Evolutionary conservation across 1,284 basidiomycete species (phyloP), one percentile per base, ranked within the genome.

Genomic region (Melanopsichium pennsylvanicum): DNA sequence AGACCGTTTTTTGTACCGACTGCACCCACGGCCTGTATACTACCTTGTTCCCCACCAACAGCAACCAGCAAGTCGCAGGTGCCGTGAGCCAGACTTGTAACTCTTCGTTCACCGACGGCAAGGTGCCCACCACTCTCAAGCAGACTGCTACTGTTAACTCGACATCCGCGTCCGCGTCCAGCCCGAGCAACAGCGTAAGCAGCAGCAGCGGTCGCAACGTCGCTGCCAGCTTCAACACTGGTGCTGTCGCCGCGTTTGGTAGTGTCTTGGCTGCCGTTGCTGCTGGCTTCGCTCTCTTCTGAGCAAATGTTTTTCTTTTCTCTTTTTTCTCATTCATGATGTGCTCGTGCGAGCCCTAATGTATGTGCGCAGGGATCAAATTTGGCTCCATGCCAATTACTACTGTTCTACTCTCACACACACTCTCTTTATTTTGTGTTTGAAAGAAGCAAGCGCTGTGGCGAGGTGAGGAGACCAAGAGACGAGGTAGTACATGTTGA

Each of bases 11-110:
- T 56, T 69, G 66, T 51, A 56, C 59, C 7, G 59, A 55, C 29
- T 69, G 66, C 59, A 69, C 55, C 25, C 55, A 69, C 39, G 66
- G 39, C 2, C 55, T 69, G 23, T 59, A 59, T 51, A 10, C 66
- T 13, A 13, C 21, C 9, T 50, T 63, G n/a, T 59, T 59, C 59
- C 41, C 44, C 29, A 36, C 12, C 51, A 59, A 57, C 45, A 35
- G 46, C 5, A 48, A 63, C 55, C 34, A 41, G 4, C 42, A 54
- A 9, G 15, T 69, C 5, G 41, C 47, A 2, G 51, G 35, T 13
- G 59, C 50, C 7, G 46, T 63, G 18, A 40, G 34, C 35, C 46
- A 51, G 18, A 62, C 59, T 6, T 69, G 66, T 37, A 37, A 31
- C 42, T 16, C 38, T 3, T 27, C 42, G 19, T 69, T 56, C 55